Evolutionary conservation across 805 yeast genomes (phyloP).

Genomic region (Yarrowia sp.): DNA sequence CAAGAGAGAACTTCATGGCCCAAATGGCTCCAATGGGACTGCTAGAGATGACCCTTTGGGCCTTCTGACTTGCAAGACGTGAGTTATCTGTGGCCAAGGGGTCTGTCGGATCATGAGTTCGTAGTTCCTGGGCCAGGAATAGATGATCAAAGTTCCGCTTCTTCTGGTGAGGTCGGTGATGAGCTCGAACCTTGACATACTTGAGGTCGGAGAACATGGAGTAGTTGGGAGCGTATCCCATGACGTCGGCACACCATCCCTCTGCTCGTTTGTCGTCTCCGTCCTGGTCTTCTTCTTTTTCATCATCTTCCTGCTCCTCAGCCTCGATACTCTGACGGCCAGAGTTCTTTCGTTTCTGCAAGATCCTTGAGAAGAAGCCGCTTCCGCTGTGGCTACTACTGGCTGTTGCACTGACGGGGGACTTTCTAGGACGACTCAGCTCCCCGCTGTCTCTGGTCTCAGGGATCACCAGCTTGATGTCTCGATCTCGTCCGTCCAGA

Average conservation of each 20-base stretch:
- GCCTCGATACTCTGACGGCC: constrained; percentile 7
- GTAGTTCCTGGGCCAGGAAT: constrained; percentile 40
- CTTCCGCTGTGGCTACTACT: constrained; percentile 7
- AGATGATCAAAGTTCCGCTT: constrained; percentile 35
- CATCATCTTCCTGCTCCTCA: constrained; percentile 18
- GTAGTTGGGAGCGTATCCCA: constrained; percentile 33
- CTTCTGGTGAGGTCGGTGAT: constrained; percentile 31
- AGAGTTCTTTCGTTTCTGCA: constrained; percentile 18
- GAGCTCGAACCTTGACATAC: constrained; percentile 38
- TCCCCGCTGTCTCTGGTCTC: not conserved
- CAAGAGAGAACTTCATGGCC: constrained; percentile 66
- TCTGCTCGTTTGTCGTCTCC: constrained; percentile 29
- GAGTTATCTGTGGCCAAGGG: not conserved
- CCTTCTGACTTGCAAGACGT: not conserved
- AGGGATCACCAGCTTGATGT: constrained; percentile 8
- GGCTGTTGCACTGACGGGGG: not conserved
- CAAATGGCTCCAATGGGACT: constrained; percentile 52
- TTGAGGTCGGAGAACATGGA: constrained; percentile 34
- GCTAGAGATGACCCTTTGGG: not conserved
- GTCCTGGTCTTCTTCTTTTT: not conserved
- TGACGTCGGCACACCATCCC: constrained; percentile 36
- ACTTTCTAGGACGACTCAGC: not conserved
- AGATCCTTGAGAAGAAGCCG: constrained; percentile 19
- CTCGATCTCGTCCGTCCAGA: not conserved
- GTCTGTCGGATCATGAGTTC: not conserved